Conservation (phyloP, 1,139 yeast species). For the Yamadazyma taylorii region DNA sequence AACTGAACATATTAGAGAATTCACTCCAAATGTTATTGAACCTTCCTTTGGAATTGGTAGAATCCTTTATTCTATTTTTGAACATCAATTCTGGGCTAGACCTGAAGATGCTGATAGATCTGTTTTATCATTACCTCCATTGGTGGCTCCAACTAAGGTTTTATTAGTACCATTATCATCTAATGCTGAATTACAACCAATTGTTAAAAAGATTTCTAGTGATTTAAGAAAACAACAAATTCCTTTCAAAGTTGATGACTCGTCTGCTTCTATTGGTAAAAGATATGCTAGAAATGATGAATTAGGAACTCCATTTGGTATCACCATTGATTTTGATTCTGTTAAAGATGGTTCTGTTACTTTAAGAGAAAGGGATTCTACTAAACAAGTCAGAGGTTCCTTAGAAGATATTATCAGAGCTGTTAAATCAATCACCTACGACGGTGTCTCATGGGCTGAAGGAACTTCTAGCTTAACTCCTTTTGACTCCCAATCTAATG, state of each 20-base stretch:
- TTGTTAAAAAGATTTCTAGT: constrained; percentile 66
- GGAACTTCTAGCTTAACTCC: constrained; percentile 71
- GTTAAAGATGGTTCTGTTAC: constrained; percentile 88
- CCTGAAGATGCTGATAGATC: constrained; percentile 90
- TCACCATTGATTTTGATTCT: constrained; percentile 96
- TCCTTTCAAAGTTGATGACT: constrained; percentile 95
- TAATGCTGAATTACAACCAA: constrained; percentile 77
- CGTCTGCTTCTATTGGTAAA: constrained; percentile 97
- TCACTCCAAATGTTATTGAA: constrained; percentile 95
- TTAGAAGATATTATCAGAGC: constrained; percentile 77
- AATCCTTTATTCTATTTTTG: constrained; percentile 88
- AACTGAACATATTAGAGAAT: constrained; percentile 92
- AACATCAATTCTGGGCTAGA: constrained; percentile 94
- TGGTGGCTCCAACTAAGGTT: constrained; percentile 97
- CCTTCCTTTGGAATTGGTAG: constrained; percentile 99
- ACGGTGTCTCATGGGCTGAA: constrained; percentile 77
- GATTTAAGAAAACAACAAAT: constrained; percentile 77
- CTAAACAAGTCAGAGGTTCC: constrained; percentile 95
- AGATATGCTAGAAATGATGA: constrained; percentile 99
- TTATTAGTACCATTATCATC: constrained; percentile 91
- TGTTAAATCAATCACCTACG: constrained; percentile 72
- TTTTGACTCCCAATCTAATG: constrained; percentile 54
- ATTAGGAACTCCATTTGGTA: constrained; percentile 98
- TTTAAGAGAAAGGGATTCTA: constrained; percentile 96
- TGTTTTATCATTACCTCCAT: constrained; percentile 90